Evolutionary conservation across 371 early-diverging fungal species (phyloP).

Genomic region (Umbelopsis sp.): DNA sequence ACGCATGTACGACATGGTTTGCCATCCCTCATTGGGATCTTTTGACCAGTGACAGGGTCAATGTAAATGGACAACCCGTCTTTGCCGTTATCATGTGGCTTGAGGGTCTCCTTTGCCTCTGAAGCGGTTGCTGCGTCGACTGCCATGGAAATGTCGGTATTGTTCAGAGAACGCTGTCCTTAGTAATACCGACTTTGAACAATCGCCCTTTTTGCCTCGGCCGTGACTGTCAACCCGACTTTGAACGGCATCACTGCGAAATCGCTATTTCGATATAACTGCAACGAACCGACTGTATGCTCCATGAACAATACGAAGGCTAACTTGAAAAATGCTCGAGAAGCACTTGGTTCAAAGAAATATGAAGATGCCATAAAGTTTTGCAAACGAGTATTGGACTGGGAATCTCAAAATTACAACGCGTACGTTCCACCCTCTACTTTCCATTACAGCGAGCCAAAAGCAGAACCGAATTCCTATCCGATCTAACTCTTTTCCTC

Average conservation of each 20-base stretch:
- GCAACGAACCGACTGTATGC: neutral
- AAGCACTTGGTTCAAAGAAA: constrained; percentile 74
- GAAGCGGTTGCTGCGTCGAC: constrained; percentile 1
- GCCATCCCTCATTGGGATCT: constrained; percentile 55
- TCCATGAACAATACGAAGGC: constrained; percentile 59
- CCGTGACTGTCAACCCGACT: neutral
- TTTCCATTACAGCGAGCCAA: neutral
- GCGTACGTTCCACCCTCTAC: constrained; percentile 52
- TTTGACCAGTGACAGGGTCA: constrained; percentile 49
- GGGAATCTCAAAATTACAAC: constrained; percentile 79
- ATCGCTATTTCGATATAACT: too few species aligned
- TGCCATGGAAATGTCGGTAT: neutral
- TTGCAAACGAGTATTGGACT: constrained; percentile 71
- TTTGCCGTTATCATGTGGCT: neutral
- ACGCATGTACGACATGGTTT: constrained; percentile 80
- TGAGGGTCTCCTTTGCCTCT: neutral
- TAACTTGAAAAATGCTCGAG: constrained; percentile 78
- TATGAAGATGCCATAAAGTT: constrained; percentile 74
- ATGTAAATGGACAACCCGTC: constrained; percentile 20
- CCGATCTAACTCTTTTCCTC: too few species aligned
- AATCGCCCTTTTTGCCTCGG: neutral
- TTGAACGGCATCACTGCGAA: neutral
- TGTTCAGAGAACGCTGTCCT: neutral
- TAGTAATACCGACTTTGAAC: neutral
- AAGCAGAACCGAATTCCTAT: too few species aligned